Conservation (phyloP, 2,329 filamentous ascomycete genomes). For the Fusarium euwallaceae region DNA sequence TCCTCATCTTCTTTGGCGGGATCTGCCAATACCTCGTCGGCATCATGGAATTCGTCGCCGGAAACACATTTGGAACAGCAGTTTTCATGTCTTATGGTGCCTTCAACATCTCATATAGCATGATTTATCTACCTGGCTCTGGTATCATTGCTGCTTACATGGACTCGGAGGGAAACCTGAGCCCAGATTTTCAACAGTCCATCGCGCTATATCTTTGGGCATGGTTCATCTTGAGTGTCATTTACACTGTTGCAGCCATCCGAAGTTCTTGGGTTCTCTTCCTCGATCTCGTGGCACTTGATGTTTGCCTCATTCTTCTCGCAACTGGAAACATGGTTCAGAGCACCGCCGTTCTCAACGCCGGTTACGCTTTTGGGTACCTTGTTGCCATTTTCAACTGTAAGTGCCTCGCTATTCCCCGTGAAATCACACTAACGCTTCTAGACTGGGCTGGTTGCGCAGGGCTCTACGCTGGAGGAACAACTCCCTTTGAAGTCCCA, state of each 20-base stretch:
- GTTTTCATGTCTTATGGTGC: slow-evolving; percentile 32
- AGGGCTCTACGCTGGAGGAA: slow-evolving; percentile 20
- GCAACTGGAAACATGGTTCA: slow-evolving; percentile 20
- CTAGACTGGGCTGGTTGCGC: slow-evolving; percentile 27
- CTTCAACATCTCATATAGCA: slow-evolving; percentile 31
- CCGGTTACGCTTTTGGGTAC: slow-evolving; percentile 25
- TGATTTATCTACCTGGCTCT: slow-evolving; percentile 28
- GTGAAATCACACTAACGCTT: neutral
- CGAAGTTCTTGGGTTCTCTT: slow-evolving; percentile 9
- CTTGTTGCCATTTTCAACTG: slow-evolving; percentile 22
- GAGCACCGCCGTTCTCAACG: slow-evolving; percentile 1
- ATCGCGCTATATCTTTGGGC: slow-evolving; percentile 29
- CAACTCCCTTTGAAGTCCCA: slow-evolving; percentile 20
- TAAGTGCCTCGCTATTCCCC: neutral
- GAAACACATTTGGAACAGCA: slow-evolving; percentile 29
- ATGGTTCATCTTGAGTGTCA: slow-evolving; percentile 30
- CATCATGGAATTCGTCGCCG: slow-evolving; percentile 29
- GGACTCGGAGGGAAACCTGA: slow-evolving; percentile 16
- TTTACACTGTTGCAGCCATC: slow-evolving; percentile 16
- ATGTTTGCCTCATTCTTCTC: slow-evolving; percentile 16
- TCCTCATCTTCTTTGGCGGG: slow-evolving; percentile 30
- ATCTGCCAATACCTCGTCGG: slow-evolving; percentile 30
- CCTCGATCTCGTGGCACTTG: slow-evolving; percentile 7
- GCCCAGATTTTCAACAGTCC: slow-evolving; percentile 24
- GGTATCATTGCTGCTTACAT: slow-evolving; percentile 29